Percentiles rank a stretch among this genome's conserved stretches.
These are phyloP conservation scores for Pythium brachiatum DNA, from an alignment of 352 stramenopile species.

Conservation along the genomic window DNA sequence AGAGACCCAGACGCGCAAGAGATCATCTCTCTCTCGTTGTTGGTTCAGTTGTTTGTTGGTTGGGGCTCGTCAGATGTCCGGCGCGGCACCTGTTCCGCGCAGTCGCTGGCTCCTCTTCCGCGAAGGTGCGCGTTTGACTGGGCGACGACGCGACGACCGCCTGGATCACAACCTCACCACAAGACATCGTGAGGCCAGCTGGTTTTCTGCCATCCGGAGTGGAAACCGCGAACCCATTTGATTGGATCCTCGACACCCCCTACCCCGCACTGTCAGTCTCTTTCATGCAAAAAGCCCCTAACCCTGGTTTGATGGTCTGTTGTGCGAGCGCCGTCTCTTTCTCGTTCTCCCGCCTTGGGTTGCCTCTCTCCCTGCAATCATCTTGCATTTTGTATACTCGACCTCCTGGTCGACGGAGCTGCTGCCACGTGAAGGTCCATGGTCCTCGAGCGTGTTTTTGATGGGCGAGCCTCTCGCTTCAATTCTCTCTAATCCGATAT, in stretches of 20 bases:
- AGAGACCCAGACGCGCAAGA: not conserved
- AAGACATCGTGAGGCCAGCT: conserved; percentile 13
- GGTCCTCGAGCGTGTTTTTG: conserved; percentile 7
- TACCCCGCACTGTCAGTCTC: conserved; percentile 17
- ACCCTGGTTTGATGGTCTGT: conserved; percentile 17
- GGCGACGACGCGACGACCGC: conserved; percentile 13
- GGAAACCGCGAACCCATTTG: not conserved
- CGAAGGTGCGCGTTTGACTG: not conserved
- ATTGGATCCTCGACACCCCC: conserved; percentile 10
- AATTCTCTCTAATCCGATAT: conserved; percentile 11
- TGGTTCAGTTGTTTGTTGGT: too few species aligned
- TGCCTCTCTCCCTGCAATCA: conserved; percentile 14
- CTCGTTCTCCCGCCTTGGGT: conserved; percentile 1
- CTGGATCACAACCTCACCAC: conserved; percentile 17
- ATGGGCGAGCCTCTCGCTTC: conserved; percentile 23
- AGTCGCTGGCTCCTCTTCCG: conserved; percentile 18
- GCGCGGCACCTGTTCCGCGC: conserved; percentile 16
- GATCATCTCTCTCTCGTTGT: not conserved
- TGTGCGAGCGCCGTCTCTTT: conserved; percentile 22
- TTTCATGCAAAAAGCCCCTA: conserved; percentile 18
- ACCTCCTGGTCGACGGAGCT: conserved; percentile 15
- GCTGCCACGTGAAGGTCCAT: conserved; percentile 26
- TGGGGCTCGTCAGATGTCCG: conserved; percentile 22
- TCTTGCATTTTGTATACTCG: conserved; percentile 18
- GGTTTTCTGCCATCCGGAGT: conserved; percentile 22